These are phyloP conservation scores for Cladosporium sp. DNA, from an alignment of 2,329 filamentous ascomycete species.

Conservation along the genomic window DNA sequence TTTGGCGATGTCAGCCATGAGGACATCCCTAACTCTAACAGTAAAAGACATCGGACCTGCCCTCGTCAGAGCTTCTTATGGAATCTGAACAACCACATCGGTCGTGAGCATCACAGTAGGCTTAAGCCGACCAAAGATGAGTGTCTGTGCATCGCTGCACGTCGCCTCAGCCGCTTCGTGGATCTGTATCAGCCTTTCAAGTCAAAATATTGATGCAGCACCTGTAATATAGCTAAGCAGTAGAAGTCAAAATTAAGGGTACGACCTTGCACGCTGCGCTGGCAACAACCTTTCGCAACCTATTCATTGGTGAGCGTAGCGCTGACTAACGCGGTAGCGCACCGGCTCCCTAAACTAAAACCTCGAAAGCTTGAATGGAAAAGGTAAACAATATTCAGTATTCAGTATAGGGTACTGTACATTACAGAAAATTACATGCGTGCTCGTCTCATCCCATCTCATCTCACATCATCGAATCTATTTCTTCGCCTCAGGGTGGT, in stretches of 20 bases:
- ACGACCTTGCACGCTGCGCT: neutral
- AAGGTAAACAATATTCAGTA: neutral
- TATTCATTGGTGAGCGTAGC: neutral
- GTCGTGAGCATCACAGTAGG: neutral
- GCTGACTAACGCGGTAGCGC: neutral
- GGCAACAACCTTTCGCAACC: neutral
- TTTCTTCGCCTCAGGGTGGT: conserved; percentile 22
- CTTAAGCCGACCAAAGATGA: neutral
- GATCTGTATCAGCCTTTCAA: neutral
- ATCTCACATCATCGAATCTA: neutral
- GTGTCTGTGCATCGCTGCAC: neutral
- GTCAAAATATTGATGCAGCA: neutral
- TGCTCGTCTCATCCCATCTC: neutral
- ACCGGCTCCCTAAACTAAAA: neutral
- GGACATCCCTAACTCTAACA: neutral
- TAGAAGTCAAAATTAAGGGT: neutral
- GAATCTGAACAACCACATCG: neutral
- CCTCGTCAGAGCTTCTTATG: neutral
- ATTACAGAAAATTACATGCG: conserved; percentile 3
- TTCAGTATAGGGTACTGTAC: neutral
- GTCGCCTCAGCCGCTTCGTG: neutral
- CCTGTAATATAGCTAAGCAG: neutral
- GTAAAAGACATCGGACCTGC: neutral
- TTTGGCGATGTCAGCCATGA: neutral
- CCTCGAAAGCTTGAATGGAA: neutral